Percentiles rank a stretch among this genome's conserved stretches.
Conservation (phyloP, 108 stramenopile genomes). For the Stephanodiscus triporus region DNA sequence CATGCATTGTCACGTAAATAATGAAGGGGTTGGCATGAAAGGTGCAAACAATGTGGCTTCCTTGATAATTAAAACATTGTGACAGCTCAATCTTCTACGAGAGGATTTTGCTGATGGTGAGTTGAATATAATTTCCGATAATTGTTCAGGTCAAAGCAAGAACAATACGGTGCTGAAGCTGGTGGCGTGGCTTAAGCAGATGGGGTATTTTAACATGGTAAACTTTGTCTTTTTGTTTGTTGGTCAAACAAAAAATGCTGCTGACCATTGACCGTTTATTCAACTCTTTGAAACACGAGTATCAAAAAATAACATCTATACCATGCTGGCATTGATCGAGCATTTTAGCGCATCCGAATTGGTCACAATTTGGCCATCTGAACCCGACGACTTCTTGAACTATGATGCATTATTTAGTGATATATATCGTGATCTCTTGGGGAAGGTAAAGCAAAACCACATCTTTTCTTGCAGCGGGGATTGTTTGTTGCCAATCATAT, state of each 20-base stretch:
- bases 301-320: background rate
- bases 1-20: conserved; percentile 17
- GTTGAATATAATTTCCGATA: conserved; percentile 11
- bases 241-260: conserved; percentile 12
- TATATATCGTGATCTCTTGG: background rate
- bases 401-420: background rate
- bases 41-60: conserved; percentile 30
- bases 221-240: conserved; percentile 7
- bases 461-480: conserved; percentile 1
- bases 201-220: conserved; percentile 3
- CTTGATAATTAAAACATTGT: conserved; percentile 18
- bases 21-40: background rate
- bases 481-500: background rate
- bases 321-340: background rate
- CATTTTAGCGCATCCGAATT: background rate
- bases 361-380: background rate
- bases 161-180: conserved; percentile 34
- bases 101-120: conserved; percentile 9
- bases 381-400: background rate
- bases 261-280: background rate
- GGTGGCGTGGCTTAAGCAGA: background rate
- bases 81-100: background rate
- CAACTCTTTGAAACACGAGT: background rate
- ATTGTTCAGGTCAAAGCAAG: conserved; percentile 38
- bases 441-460: conserved; percentile 12